A percentile compares a stretch with the other conserved stretches of the same genome.
These are phyloP conservation scores for Hexamita inflata DNA, from an alignment of 208 protist species.

Conservation along the genomic window DNA sequence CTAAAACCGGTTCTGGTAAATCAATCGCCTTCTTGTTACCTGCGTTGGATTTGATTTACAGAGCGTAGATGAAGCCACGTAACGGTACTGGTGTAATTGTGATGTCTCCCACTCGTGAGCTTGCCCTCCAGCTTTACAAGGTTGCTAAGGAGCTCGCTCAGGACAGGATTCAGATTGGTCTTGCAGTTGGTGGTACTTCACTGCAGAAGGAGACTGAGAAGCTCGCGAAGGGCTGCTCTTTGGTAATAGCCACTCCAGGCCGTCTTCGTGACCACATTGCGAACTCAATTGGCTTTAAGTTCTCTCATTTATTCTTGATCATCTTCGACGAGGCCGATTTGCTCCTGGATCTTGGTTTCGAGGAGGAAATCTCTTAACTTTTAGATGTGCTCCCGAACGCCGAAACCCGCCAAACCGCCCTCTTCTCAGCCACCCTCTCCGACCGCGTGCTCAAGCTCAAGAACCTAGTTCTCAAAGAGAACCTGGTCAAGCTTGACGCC, in stretches of 20 bases:
- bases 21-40: slow-evolving; percentile 72
- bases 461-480: slow-evolving; percentile 37
- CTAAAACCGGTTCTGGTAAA: slow-evolving; percentile 61
- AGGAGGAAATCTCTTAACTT: not conserved
- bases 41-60: slow-evolving; percentile 50
- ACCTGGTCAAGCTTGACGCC: not conserved
- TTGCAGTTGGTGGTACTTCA: slow-evolving; percentile 30
- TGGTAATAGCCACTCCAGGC: slow-evolving; percentile 43
- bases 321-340: slow-evolving; percentile 25
- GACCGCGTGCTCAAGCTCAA: slow-evolving; percentile 89
- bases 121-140: slow-evolving; percentile 36
- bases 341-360: slow-evolving; percentile 17
- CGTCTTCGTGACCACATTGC: slow-evolving; percentile 40
- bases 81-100: slow-evolving; percentile 31
- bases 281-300: slow-evolving; percentile 24
- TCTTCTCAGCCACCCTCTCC: slow-evolving; percentile 76
- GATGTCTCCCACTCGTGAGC: slow-evolving; percentile 39
- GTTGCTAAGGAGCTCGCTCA: slow-evolving; percentile 10
- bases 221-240: slow-evolving; percentile 51
- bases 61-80: not conserved
- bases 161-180: not conserved
- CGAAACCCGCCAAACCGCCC: not conserved
- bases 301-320: not conserved
- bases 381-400: not conserved
- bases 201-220: slow-evolving; percentile 15